phyloP scores from a whole-genome alignment of 1,284 basidiomycete genomes.

The Sutorius eximius region DNA sequence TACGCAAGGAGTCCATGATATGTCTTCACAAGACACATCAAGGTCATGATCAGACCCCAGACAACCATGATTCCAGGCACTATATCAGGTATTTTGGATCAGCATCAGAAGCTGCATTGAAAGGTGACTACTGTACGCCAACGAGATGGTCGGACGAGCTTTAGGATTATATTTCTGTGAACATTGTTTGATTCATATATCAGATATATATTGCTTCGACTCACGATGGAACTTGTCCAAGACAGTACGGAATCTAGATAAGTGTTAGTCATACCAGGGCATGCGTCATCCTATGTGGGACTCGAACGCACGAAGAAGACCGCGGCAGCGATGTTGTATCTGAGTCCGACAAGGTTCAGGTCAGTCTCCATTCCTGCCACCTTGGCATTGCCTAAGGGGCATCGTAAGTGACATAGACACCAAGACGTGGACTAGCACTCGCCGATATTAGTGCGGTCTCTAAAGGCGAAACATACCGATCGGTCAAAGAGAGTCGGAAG shows the following conservation, averaged over 20 bases:
- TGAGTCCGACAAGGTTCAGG: constrained; percentile 38
- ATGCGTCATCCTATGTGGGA: neutral
- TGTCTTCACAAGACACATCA: constrained; percentile 37
- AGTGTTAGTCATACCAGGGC: neutral
- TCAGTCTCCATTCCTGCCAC: constrained; percentile 44
- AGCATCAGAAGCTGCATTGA: neutral
- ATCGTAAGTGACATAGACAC: neutral
- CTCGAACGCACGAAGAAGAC: constrained; percentile 44
- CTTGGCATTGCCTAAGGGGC: constrained; percentile 28
- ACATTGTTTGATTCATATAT: neutral
- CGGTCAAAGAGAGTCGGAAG: neutral
- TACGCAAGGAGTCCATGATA: constrained; percentile 32
- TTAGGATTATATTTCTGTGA: constrained; percentile 43
- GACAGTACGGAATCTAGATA: constrained; percentile 41
- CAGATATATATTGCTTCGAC: constrained; percentile 11
- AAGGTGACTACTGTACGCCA: constrained; percentile 38
- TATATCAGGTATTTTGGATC: constrained; percentile 15
- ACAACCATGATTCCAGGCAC: constrained; percentile 49
- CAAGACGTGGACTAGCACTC: neutral
- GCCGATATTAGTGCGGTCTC: constrained; percentile 38
- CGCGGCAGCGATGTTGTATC: constrained; percentile 46
- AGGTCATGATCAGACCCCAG: constrained; percentile 45
- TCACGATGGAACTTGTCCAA: constrained; percentile 49
- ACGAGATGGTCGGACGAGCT: constrained; percentile 45
- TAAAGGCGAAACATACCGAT: constrained; percentile 6